phyloP scores from a whole-genome alignment of 2,329 filamentous ascomycete genomes.

The Fusarium annulatum region DNA sequence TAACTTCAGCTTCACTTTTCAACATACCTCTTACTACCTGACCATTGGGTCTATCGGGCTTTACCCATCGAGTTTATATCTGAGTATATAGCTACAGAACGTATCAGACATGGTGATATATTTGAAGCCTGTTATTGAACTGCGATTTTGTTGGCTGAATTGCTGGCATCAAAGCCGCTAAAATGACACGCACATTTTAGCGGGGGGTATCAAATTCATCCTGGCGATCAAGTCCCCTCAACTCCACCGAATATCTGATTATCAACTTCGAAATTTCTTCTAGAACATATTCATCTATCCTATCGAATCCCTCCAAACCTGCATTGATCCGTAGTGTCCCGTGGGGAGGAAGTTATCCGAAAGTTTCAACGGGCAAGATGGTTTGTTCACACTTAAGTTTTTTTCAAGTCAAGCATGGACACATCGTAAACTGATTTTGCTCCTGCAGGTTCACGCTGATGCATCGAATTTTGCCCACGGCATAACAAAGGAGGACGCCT shows the following conservation, averaged over 20 bases:
- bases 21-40: not conserved
- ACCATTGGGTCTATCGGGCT: not conserved
- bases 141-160: not conserved
- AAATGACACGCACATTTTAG: slow-evolving; percentile 42
- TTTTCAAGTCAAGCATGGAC: not conserved
- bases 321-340: not conserved
- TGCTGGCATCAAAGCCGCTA: slow-evolving; percentile 41
- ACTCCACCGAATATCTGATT: slow-evolving; percentile 23
- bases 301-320: not conserved
- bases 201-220: slow-evolving; percentile 31
- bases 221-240: slow-evolving; percentile 18
- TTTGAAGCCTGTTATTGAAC: not conserved
- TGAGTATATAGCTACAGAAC: not conserved
- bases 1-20: slow-evolving; percentile 4
- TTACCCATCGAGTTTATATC: not conserved
- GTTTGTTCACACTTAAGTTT: not conserved
- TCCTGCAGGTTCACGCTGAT: slow-evolving; percentile 77
- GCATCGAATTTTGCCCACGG: slow-evolving; percentile 77
- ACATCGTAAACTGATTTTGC: slow-evolving; percentile 2
- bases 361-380: slow-evolving; percentile 19
- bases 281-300: slow-evolving; percentile 7
- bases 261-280: slow-evolving; percentile 23
- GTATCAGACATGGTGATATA: not conserved
- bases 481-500: slow-evolving; percentile 77
- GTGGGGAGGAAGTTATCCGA: not conserved